Percentiles rank a stretch among this genome's conserved stretches.
These are phyloP conservation scores for Aspergillus novofumigatus DNA, from an alignment of 2,329 filamentous ascomycete genomes.

Conservation along the genomic window DNA sequence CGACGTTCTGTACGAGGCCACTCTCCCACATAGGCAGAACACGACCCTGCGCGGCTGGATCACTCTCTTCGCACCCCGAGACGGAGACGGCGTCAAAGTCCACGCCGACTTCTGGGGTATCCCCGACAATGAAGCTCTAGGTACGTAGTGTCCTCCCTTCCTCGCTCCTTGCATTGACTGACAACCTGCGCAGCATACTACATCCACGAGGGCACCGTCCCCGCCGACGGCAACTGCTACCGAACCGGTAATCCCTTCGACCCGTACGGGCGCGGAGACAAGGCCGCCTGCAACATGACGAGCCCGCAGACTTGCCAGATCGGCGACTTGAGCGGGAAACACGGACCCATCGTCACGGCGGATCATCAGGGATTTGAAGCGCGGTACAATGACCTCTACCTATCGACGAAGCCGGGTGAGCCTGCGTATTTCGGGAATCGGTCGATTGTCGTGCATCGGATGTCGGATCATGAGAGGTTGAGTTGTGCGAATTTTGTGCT, in stretches of 20 bases:
- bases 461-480: slow-evolving; percentile 50
- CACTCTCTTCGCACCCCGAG: slow-evolving; percentile 42
- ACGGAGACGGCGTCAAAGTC: slow-evolving; percentile 55
- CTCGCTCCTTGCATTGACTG: not conserved
- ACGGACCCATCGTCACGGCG: slow-evolving; percentile 57
- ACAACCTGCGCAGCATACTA: slow-evolving; percentile 55
- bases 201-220: slow-evolving; percentile 63
- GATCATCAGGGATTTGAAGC: slow-evolving; percentile 24
- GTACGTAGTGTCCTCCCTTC: slow-evolving; percentile 40
- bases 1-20: slow-evolving; percentile 52
- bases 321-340: slow-evolving; percentile 72
- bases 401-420: slow-evolving; percentile 40
- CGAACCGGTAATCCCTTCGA: slow-evolving; percentile 65
- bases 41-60: slow-evolving; percentile 55
- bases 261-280: slow-evolving; percentile 63
- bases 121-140: slow-evolving; percentile 53
- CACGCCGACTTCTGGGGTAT: slow-evolving; percentile 56
- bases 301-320: slow-evolving; percentile 66
- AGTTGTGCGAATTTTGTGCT: slow-evolving; percentile 55
- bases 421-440: slow-evolving; percentile 52
- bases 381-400: slow-evolving; percentile 46
- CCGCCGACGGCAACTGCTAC: slow-evolving; percentile 66
- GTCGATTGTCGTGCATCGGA: slow-evolving; percentile 51
- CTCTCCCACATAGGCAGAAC: slow-evolving; percentile 52
- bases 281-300: slow-evolving; percentile 54